Conservation (phyloP, 352 stramenopile species). For the Peronospora farinosa region DNA sequence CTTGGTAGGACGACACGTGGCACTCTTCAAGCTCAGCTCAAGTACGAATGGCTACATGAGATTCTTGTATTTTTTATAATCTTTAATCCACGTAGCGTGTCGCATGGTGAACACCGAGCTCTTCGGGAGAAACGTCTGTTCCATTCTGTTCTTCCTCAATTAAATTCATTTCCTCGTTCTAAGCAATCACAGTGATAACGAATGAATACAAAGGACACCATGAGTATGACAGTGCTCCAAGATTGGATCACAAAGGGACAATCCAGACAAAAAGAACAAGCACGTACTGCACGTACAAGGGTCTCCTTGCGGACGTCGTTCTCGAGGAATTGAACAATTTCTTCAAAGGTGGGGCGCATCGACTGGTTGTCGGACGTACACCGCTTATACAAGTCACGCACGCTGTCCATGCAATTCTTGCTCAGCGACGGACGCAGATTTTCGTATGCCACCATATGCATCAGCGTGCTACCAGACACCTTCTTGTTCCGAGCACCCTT, state of each 20-base stretch:
- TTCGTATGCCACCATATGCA: slow-evolving; percentile 88
- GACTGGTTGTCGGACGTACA: slow-evolving; percentile 77
- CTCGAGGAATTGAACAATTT: slow-evolving; percentile 81
- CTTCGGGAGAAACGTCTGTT: slow-evolving; percentile 59
- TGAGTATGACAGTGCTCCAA: slow-evolving; percentile 12
- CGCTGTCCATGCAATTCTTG: slow-evolving; percentile 76
- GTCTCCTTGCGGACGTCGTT: slow-evolving; percentile 83
- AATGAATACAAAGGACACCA: slow-evolving; percentile 3
- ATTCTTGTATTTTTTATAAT: too few relatives aligned
- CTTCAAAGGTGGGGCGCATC: slow-evolving; percentile 71
- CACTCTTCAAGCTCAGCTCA: slow-evolving; percentile 1
- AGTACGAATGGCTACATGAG: slow-evolving; percentile 4
- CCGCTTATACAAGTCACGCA: slow-evolving; percentile 72
- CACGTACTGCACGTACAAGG: slow-evolving; percentile 66
- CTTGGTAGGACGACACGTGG: slow-evolving; percentile 20
- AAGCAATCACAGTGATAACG: slow-evolving; percentile 11
- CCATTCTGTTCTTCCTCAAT: slow-evolving; percentile 24
- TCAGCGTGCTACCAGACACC: slow-evolving; percentile 77
- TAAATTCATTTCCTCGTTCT: slow-evolving; percentile 44
- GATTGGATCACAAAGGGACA: slow-evolving; percentile 8
- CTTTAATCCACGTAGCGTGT: too few relatives aligned
- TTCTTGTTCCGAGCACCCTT: slow-evolving; percentile 79
- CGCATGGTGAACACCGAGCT: slow-evolving; percentile 76
- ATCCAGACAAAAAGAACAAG: slow-evolving; percentile 4
- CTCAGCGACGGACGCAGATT: slow-evolving; percentile 79